phyloP scores from a whole-genome alignment of 495 filamentous ascomycete genomes.

The Lepraria neglecta region DNA sequence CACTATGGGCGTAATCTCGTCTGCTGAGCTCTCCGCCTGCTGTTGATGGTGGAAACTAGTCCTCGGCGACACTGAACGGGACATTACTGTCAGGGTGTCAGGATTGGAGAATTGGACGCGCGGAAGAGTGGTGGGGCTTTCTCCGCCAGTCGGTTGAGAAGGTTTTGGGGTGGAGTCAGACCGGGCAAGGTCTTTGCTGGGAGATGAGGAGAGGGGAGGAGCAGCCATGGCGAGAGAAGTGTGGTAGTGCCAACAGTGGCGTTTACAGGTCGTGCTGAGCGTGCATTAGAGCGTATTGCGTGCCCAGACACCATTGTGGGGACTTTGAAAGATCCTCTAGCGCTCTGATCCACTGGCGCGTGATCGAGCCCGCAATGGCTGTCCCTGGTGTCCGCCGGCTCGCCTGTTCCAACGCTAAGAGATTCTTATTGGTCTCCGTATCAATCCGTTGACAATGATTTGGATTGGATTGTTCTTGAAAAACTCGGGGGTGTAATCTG shows the following conservation, averaged over 20 bases:
- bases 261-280: neutral
- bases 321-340: neutral
- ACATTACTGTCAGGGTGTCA: constrained; percentile 9
- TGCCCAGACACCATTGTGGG: neutral
- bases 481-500: neutral
- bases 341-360: neutral
- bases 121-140: neutral
- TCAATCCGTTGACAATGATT: neutral
- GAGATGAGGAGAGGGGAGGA: neutral
- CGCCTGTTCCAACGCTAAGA: neutral
- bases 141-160: neutral
- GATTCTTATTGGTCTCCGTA: constrained; percentile 1
- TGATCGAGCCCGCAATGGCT: neutral
- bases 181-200: neutral
- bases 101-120: constrained; percentile 16
- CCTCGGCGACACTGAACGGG: constrained; percentile 15
- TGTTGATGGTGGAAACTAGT: constrained; percentile 10
- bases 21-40: constrained; percentile 24
- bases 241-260: neutral
- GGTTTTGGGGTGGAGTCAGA: neutral
- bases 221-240: constrained; percentile 1
- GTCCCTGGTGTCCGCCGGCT: neutral
- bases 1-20: constrained; percentile 33
- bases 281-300: neutral
- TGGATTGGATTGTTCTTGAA: too few species aligned